Evolutionary conservation across 176 grass and related monocot genomes (phyloP).

Genomic region (Chrysopogon serrulatus): DNA sequence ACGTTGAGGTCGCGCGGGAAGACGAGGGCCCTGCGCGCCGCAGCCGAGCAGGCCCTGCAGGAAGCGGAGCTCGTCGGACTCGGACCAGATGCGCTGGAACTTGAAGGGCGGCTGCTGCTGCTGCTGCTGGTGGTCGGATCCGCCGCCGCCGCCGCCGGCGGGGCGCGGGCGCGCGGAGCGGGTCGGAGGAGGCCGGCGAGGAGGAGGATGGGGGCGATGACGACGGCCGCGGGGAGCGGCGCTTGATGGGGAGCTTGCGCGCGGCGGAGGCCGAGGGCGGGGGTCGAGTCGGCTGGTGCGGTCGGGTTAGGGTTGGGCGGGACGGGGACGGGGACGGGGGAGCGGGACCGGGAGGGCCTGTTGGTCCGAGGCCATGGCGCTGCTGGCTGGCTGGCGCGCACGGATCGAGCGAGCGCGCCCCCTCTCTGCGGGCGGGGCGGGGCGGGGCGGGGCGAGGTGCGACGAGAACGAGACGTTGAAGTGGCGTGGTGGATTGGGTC

Average conservation of each 20-base stretch:
- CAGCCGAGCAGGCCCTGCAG: conserved; percentile 83
- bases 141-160: not conserved
- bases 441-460: conserved; percentile 7
- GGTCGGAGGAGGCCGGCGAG: conserved; percentile 30
- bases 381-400: conserved; percentile 17
- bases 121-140: conserved; percentile 30
- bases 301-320: conserved; percentile 46
- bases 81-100: conserved; percentile 89
- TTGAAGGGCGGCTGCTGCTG: conserved; percentile 51
- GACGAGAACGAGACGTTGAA: conserved; percentile 8
- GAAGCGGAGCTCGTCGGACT: conserved; percentile 82
- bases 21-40: conserved; percentile 81
- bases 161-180: not conserved
- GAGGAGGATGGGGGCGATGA: conserved; percentile 32
- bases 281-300: conserved; percentile 37
- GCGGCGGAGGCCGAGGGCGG: conserved; percentile 32
- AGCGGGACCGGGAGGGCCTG: conserved; percentile 23
- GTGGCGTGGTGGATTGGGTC: conserved; percentile 33
- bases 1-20: conserved; percentile 93
- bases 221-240: conserved; percentile 57
- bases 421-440: not conserved
- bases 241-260: conserved; percentile 98
- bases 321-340: conserved; percentile 26
- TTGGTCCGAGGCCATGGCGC: conserved; percentile 61
- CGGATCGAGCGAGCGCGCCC: conserved; percentile 20